Conservation (phyloP, 2,329 filamentous ascomycete genomes). For the Venturia carpophila region DNA sequence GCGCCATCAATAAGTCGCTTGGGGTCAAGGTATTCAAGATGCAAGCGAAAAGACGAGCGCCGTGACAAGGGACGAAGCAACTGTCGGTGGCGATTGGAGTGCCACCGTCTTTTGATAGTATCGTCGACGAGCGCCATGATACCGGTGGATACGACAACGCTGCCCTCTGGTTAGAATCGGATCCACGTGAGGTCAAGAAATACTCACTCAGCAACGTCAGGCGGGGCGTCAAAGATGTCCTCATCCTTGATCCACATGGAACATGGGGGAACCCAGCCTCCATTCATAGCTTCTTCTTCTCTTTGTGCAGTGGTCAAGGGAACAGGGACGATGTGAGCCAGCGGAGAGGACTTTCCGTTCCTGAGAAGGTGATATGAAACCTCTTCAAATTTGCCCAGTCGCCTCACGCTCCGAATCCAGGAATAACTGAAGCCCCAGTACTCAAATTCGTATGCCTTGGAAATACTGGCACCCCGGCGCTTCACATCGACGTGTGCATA, state of each 20-base stretch:
- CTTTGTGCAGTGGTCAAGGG: conserved; percentile 63
- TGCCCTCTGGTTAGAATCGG: conserved; percentile 32
- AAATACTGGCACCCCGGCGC: conserved; percentile 55
- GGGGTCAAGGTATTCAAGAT: conserved; percentile 55
- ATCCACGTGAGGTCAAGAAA: conserved; percentile 23
- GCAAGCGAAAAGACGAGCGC: conserved; percentile 44
- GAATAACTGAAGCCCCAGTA: conserved; percentile 85
- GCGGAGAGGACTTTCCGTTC: conserved; percentile 52
- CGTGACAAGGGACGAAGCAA: conserved; percentile 46
- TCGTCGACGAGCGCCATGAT: conserved; percentile 84
- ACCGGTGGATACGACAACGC: conserved; percentile 83
- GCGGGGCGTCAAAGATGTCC: conserved; percentile 57
- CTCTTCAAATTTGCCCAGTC: conserved; percentile 54
- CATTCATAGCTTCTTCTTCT: conserved; percentile 63
- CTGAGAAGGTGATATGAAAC: conserved; percentile 75
- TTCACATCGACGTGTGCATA: conserved; percentile 86
- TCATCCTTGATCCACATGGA: conserved; percentile 83
- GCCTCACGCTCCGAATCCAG: conserved; percentile 70
- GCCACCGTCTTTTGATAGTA: conserved; percentile 75
- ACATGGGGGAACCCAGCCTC: conserved; percentile 84
- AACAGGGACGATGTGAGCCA: conserved; percentile 82
- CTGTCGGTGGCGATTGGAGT: conserved; percentile 45
- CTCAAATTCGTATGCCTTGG: conserved; percentile 81
- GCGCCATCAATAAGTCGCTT: conserved; percentile 57
- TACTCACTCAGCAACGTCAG: conserved; percentile 81